Conservation (phyloP, 2,329 filamentous ascomycete species). For the Fusarium sp. region DNA sequence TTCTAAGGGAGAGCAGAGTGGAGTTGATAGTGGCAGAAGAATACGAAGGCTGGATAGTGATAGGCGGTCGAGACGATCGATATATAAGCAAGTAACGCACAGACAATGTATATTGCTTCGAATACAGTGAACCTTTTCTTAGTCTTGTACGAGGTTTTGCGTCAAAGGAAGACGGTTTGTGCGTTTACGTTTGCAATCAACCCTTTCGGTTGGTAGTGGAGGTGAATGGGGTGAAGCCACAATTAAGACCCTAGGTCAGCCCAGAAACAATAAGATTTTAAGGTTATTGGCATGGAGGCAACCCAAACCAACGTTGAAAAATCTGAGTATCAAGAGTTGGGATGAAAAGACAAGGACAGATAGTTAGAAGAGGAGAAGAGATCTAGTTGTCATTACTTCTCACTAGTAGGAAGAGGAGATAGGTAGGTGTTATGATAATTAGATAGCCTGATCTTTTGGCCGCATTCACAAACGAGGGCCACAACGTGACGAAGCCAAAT, state of each 20-base stretch:
- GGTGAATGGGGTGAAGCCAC: constrained; percentile 35
- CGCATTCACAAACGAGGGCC: constrained; percentile 18
- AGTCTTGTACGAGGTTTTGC: constrained; percentile 29
- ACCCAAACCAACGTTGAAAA: constrained; percentile 38
- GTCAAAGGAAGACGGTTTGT: constrained; percentile 21
- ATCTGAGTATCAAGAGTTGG: constrained; percentile 22
- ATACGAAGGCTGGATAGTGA: constrained; percentile 11
- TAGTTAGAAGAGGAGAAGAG: constrained; percentile 1
- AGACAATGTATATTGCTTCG: not conserved
- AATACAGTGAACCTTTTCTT: constrained; percentile 7
- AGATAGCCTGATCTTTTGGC: constrained; percentile 12
- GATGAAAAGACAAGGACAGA: constrained; percentile 5
- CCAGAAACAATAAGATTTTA: constrained; percentile 43
- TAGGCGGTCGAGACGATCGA: not conserved
- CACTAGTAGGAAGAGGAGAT: constrained; percentile 22
- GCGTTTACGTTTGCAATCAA: constrained; percentile 19
- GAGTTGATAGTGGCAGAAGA: constrained; percentile 17
- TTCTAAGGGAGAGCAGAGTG: constrained; percentile 16
- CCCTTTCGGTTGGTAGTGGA: constrained; percentile 13
- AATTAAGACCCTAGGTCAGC: constrained; percentile 39
- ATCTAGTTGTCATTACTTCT: constrained; percentile 19
- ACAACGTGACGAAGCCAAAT: constrained; percentile 23
- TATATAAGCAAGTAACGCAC: constrained; percentile 16
- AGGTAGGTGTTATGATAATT: constrained; percentile 15
- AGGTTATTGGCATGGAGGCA: constrained; percentile 40